A percentile compares a stretch with the other conserved stretches of the same genome.
Conservation (phyloP, 345 rosid species). For the Passiflora organensis region DNA sequence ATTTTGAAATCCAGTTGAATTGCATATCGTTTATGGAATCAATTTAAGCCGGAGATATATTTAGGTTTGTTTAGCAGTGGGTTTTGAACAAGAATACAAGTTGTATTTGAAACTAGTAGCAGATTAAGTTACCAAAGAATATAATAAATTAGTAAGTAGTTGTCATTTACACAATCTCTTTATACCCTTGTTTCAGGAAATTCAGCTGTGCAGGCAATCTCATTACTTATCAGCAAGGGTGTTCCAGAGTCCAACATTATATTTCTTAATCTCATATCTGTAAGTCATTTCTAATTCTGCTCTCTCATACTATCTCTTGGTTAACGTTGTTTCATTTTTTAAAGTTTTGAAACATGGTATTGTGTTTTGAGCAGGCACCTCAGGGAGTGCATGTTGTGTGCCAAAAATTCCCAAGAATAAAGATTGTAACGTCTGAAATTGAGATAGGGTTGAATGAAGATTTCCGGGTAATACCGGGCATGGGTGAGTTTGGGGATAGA, state of each 20-base stretch:
- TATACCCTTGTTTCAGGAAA: slow-evolving; percentile 49
- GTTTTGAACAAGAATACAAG: no score
- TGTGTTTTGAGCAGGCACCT: slow-evolving; percentile 62
- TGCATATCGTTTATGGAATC: no score
- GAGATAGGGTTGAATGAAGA: slow-evolving; percentile 85
- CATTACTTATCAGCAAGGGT: slow-evolving; percentile 76
- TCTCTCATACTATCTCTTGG: no score
- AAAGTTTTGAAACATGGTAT: no score
- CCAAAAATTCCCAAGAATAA: slow-evolving; percentile 78
- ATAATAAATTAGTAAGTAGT: no score
- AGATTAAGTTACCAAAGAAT: no score
- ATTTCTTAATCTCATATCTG: slow-evolving; percentile 92
- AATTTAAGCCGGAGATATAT: no score
- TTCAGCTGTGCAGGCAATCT: slow-evolving; percentile 93
- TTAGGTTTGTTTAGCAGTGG: no score
- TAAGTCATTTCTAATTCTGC: slow-evolving; percentile 35
- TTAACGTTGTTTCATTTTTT: no score
- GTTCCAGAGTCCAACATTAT: slow-evolving; percentile 89
- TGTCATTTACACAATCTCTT: neutral
- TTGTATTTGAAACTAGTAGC: no score
- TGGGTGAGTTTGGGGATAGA: slow-evolving; percentile 98
- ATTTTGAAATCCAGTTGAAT: no score
- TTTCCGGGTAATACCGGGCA: slow-evolving; percentile 91
- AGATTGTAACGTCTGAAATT: slow-evolving; percentile 98
- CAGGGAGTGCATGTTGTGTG: slow-evolving; percentile 97